Evolutionary conservation across 2,329 filamentous ascomycete genomes (phyloP).

Genomic region (Microdochium paspali): DNA sequence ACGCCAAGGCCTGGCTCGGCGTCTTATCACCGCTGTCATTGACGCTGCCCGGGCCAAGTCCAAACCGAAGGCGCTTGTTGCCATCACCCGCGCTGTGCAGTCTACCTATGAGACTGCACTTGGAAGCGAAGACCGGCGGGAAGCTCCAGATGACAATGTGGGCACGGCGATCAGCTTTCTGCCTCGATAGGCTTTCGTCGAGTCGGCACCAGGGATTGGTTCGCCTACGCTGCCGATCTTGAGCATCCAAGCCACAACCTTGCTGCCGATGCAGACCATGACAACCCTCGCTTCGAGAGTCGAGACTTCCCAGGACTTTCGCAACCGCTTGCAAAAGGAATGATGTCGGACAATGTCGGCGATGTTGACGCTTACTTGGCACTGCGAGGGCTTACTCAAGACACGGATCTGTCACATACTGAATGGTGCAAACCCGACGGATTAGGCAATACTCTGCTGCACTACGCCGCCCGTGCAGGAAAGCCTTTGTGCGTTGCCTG

Average conservation of each 20-base stretch:
- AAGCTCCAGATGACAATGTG: constrained; percentile 9
- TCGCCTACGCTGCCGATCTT: constrained; percentile 15
- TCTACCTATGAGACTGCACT: neutral
- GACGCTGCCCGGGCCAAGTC: constrained; percentile 9
- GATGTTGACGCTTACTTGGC: neutral
- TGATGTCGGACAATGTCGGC: no score
- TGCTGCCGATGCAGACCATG: constrained; percentile 1
- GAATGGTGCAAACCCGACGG: neutral
- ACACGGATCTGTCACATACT: neutral
- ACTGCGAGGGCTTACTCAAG: neutral
- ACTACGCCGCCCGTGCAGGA: neutral
- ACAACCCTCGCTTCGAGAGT: neutral
- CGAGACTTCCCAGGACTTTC: neutral
- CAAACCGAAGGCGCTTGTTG: neutral
- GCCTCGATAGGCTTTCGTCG: constrained; percentile 7
- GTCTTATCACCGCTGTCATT: constrained; percentile 18
- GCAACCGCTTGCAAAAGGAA: no score
- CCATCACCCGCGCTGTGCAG: neutral
- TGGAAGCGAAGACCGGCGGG: constrained; percentile 9
- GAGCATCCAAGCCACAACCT: constrained; percentile 14
- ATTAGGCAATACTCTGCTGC: neutral
- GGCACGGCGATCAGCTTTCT: constrained; percentile 7
- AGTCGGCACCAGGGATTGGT: constrained; percentile 19
- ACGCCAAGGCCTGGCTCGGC: constrained; percentile 20
- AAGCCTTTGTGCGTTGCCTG: neutral